A percentile compares a stretch with the other conserved stretches of the same genome.
phyloP scores from a whole-genome alignment of 1,139 yeast species.

The Sporopachydermia cereana region DNA sequence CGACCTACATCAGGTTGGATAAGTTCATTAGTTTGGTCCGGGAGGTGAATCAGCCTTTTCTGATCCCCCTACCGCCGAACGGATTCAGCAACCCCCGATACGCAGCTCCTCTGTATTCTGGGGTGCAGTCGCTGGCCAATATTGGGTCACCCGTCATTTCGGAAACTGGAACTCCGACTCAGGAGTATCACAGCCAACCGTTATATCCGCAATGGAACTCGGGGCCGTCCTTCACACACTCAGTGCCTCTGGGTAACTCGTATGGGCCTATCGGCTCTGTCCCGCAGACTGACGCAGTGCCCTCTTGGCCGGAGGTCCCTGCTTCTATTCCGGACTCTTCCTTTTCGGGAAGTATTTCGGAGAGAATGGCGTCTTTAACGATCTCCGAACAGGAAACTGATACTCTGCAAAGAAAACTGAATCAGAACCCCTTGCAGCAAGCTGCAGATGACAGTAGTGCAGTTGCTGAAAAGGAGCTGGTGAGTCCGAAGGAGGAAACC shows the following conservation, averaged over 20 bases:
- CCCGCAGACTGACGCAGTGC: too few relatives aligned
- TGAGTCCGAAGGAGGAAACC: too few relatives aligned
- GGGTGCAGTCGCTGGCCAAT: background rate
- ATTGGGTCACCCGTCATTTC: background rate
- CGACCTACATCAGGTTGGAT: conserved; percentile 29
- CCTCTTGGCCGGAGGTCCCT: too few relatives aligned
- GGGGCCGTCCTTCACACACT: background rate
- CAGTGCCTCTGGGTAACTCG: background rate
- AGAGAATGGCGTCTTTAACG: too few relatives aligned
- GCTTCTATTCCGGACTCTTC: too few relatives aligned
- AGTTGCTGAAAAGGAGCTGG: too few relatives aligned
- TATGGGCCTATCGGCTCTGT: too few relatives aligned
- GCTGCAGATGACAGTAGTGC: too few relatives aligned
- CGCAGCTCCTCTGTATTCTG: background rate
- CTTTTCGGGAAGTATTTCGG: too few relatives aligned
- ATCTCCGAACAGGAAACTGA: too few relatives aligned
- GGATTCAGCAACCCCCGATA: background rate
- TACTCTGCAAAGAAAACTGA: too few relatives aligned
- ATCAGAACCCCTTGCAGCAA: too few relatives aligned
- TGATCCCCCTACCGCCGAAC: conserved; percentile 36
- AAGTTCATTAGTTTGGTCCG: conserved; percentile 36
- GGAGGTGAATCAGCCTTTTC: conserved; percentile 48
- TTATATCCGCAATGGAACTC: background rate
- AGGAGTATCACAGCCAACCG: background rate
- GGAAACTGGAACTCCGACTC: background rate